Conservation (phyloP, 1,284 basidiomycete genomes). For the Veloporphyrellus conicus region DNA sequence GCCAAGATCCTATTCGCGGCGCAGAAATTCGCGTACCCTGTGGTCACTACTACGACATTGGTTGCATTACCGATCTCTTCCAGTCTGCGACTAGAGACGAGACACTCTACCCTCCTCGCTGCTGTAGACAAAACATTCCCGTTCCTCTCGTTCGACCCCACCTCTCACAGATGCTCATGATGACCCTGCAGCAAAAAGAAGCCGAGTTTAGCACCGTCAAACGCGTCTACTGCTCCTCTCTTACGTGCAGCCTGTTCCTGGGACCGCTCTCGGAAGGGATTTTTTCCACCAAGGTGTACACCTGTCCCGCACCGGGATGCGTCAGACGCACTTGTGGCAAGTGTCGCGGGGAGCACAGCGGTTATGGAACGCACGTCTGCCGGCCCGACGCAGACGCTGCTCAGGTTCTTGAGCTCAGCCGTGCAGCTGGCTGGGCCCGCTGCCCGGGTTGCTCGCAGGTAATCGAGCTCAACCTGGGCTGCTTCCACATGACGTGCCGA, state of each 20-base stretch:
- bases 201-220: conserved; percentile 37
- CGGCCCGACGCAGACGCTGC: conserved; percentile 26
- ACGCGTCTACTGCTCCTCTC: conserved; percentile 43
- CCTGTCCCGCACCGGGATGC: conserved; percentile 30
- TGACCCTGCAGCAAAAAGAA: conserved; percentile 31
- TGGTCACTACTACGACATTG: conserved; percentile 39
- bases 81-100: conserved; percentile 39
- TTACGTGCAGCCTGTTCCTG: conserved; percentile 40
- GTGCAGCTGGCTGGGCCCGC: conserved; percentile 39
- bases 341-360: conserved; percentile 32
- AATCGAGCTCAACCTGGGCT: conserved; percentile 42
- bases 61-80: conserved; percentile 39
- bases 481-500: conserved; percentile 47
- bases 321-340: conserved; percentile 31
- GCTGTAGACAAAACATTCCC: conserved; percentile 38
- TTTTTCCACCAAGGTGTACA: conserved; percentile 8
- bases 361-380: conserved; percentile 24
- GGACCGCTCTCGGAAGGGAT: conserved; percentile 30
- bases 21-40: conserved; percentile 36
- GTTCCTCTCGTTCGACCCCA: conserved; percentile 27
- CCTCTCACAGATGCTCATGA: conserved; percentile 25
- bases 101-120: conserved; percentile 44
- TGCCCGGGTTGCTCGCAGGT: conserved; percentile 42
- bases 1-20: conserved; percentile 33
- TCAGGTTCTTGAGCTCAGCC: conserved; percentile 34